Evolutionary conservation across 208 protist genomes (phyloP).

Genomic region (Crithidia acanthocephali): DNA sequence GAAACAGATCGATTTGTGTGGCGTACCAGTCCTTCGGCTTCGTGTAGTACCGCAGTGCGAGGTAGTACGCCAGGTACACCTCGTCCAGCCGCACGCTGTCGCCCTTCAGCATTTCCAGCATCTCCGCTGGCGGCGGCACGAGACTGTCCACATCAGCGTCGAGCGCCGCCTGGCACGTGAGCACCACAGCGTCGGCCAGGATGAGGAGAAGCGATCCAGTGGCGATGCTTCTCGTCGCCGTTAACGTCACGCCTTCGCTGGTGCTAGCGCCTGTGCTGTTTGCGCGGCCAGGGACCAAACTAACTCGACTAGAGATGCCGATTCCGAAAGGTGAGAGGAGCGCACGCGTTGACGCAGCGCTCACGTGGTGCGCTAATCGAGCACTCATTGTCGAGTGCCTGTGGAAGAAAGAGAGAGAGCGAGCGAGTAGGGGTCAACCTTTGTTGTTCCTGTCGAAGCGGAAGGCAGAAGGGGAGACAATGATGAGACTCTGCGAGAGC

Average conservation of each 20-base stretch:
- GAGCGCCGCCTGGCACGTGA: constrained; percentile 28
- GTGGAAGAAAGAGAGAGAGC: background rate
- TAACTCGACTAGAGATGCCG: constrained; percentile 29
- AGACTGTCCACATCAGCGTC: constrained; percentile 43
- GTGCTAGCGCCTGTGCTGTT: background rate
- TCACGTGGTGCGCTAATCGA: background rate
- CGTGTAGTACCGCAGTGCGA: constrained; percentile 29
- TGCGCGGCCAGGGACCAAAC: background rate
- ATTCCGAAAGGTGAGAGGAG: constrained; percentile 34
- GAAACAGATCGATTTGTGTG: constrained; percentile 13
- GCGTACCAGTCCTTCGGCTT: constrained; percentile 29
- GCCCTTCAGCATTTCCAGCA: constrained; percentile 30
- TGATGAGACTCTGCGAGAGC: no score
- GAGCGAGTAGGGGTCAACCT: no score
- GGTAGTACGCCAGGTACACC: constrained; percentile 36
- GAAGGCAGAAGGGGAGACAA: no score
- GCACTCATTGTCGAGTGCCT: constrained; percentile 2
- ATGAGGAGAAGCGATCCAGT: constrained; percentile 22
- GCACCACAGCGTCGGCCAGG: constrained; percentile 32
- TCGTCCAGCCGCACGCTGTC: constrained; percentile 16
- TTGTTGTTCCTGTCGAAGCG: no score
- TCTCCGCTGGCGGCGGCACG: constrained; percentile 38
- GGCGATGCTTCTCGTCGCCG: constrained; percentile 3
- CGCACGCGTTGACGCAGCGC: constrained; percentile 9
- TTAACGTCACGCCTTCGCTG: background rate